Percentiles rank a stretch among this genome's conserved stretches.
These are phyloP conservation scores for Seiridium cupressi DNA, from an alignment of 2,329 filamentous ascomycete species.

Conservation along the genomic window DNA sequence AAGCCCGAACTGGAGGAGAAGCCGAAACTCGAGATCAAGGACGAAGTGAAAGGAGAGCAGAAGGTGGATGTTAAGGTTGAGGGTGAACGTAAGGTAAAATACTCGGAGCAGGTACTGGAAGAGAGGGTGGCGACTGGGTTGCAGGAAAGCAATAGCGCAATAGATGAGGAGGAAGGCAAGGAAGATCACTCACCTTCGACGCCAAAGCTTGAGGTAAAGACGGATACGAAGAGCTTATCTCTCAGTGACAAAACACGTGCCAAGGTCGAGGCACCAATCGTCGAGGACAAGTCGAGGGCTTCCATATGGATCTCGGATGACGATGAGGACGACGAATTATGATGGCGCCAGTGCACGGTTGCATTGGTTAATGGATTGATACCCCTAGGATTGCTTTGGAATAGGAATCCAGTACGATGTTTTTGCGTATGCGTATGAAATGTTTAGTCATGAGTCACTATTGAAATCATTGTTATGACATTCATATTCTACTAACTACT, in stretches of 20 bases:
- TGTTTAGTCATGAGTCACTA: too few species aligned
- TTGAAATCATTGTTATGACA: too few species aligned
- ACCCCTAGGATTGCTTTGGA: not conserved
- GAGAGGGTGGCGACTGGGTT: not conserved
- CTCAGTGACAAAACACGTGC: not conserved
- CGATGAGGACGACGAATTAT: conserved; percentile 10
- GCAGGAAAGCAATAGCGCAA: not conserved
- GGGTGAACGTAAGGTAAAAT: not conserved
- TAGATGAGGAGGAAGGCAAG: not conserved
- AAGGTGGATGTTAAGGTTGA: conserved; percentile 13
- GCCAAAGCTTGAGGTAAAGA: not conserved
- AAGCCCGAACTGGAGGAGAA: conserved; percentile 12
- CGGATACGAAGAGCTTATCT: not conserved
- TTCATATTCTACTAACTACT: too few species aligned
- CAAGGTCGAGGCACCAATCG: conserved; percentile 11
- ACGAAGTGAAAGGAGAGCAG: conserved; percentile 9
- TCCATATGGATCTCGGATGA: conserved; percentile 11
- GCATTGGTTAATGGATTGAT: not conserved
- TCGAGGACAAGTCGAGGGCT: conserved; percentile 12
- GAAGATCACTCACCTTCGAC: not conserved
- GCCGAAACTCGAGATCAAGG: not conserved
- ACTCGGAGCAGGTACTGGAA: not conserved
- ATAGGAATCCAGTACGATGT: not conserved
- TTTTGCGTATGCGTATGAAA: too few species aligned
- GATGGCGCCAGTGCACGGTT: not conserved